These are phyloP conservation scores for Wickerhamomyces alni DNA, from an alignment of 805 yeast genomes.

Conservation along the genomic window DNA sequence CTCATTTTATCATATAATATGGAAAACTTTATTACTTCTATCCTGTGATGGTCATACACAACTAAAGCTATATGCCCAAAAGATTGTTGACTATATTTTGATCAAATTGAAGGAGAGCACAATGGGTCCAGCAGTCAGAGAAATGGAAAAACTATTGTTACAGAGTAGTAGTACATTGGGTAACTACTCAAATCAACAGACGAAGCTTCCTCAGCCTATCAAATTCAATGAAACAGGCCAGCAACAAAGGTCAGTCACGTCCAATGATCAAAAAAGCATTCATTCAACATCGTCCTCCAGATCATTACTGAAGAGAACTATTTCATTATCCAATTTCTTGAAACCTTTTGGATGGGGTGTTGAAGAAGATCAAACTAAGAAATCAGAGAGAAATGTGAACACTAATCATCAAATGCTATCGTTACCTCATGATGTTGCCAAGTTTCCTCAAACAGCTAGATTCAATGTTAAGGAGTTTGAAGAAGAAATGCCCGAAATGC, in stretches of 20 bases:
- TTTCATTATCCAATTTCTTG: conserved; percentile 25
- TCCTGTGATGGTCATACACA: conserved; percentile 87
- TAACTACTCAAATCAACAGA: conserved; percentile 21
- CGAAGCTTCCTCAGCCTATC: conserved; percentile 31
- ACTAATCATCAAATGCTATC: conserved; percentile 6
- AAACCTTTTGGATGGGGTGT: conserved; percentile 22
- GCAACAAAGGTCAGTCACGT: conserved; percentile 17
- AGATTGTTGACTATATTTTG: conserved; percentile 68
- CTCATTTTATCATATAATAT: conserved; percentile 74
- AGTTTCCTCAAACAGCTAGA: conserved; percentile 53
- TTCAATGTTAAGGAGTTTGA: conserved; percentile 27
- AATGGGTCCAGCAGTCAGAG: conserved; percentile 56
- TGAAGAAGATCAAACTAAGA: conserved; percentile 16
- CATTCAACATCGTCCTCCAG: conserved; percentile 5
- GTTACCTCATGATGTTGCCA: conserved; percentile 35
- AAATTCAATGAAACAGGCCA: conserved; percentile 27
- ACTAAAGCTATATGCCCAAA: conserved; percentile 66
- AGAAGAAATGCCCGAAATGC: conserved; percentile 31
- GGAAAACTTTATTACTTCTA: conserved; percentile 77
- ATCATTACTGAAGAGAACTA: conserved; percentile 18
- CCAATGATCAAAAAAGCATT: conserved; percentile 2
- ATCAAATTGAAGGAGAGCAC: conserved; percentile 48
- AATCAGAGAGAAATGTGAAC: conserved; percentile 5
- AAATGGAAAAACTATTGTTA: conserved; percentile 58
- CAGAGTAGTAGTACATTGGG: conserved; percentile 34